A percentile compares a stretch with the other conserved stretches of the same genome.
Conservation (phyloP, 176 grass and related monocot species). For the Pontederia crassipes region DNA sequence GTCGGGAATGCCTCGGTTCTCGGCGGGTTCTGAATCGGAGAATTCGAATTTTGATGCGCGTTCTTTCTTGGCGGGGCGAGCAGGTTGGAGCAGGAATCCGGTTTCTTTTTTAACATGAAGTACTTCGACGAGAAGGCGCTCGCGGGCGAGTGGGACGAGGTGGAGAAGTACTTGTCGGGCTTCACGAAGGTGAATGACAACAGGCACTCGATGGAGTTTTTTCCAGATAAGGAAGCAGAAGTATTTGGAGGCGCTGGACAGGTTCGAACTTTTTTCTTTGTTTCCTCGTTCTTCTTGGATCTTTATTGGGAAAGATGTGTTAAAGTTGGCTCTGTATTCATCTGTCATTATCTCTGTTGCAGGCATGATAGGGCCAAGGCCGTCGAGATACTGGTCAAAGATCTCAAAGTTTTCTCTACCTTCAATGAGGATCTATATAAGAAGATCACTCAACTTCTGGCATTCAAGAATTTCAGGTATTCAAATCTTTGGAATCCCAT, state of each 20-base stretch:
- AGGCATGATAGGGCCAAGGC: slow-evolving; percentile 95
- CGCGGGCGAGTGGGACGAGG: background rate
- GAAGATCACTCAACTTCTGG: slow-evolving; percentile 96
- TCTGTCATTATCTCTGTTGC: slow-evolving; percentile 18
- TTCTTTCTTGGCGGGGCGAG: slow-evolving; percentile 6
- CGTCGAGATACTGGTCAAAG: slow-evolving; percentile 87
- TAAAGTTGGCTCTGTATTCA: background rate
- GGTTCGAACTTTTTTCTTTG: slow-evolving; percentile 26
- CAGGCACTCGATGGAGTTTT: slow-evolving; percentile 98
- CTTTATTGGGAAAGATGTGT: background rate
- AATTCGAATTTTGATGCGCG: background rate
- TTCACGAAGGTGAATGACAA: slow-evolving; percentile 34
- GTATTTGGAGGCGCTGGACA: slow-evolving; percentile 95
- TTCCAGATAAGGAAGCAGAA: slow-evolving; percentile 99
- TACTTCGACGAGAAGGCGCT: slow-evolving; percentile 8
- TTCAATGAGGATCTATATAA: slow-evolving; percentile 98
- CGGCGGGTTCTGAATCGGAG: background rate
- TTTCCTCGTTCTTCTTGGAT: background rate
- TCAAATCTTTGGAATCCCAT: background rate
- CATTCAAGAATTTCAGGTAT: slow-evolving; percentile 92
- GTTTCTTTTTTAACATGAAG: slow-evolving; percentile 14
- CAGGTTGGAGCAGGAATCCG: slow-evolving; percentile 10
- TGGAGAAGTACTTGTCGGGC: background rate
- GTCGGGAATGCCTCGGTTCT: background rate
- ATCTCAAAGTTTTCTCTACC: slow-evolving; percentile 97